phyloP scores from a whole-genome alignment of 805 yeast genomes.

The Candida nemodendra region DNA sequence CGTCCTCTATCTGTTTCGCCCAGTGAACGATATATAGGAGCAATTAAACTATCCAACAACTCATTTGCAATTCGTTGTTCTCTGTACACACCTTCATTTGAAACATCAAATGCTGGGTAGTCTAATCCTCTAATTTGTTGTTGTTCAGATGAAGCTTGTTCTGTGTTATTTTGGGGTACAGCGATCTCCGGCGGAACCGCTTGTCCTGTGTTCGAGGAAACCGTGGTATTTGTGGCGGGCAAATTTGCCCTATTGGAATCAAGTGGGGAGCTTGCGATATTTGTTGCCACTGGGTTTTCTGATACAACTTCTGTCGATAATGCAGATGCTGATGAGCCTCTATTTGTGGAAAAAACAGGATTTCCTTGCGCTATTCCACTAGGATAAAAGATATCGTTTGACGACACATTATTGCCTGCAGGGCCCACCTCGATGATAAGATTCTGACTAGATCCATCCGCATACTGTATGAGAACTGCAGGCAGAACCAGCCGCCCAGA shows the following conservation, averaged over 20 bases:
- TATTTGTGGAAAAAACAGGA: background rate
- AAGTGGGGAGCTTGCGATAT: background rate
- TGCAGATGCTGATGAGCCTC: background rate
- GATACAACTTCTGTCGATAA: background rate
- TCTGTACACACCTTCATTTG: conserved; percentile 32
- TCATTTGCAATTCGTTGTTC: conserved; percentile 22
- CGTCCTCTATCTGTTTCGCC: conserved; percentile 13
- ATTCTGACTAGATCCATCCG: conserved; percentile 30
- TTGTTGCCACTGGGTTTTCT: too few species aligned
- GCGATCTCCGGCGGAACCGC: background rate
- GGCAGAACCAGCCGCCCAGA: conserved; percentile 30
- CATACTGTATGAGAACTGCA: conserved; percentile 30
- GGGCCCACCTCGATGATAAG: conserved; percentile 33
- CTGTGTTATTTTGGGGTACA: background rate
- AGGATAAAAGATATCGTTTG: background rate
- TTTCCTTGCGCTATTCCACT: conserved; percentile 1
- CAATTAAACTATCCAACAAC: conserved; percentile 23
- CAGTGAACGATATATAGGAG: conserved; percentile 26
- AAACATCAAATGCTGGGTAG: conserved; percentile 37
- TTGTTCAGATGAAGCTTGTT: conserved; percentile 1
- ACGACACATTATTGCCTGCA: conserved; percentile 7
- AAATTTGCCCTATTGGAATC: background rate
- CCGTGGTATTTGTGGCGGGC: background rate
- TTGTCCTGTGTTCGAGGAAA: background rate
- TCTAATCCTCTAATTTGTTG: conserved; percentile 34